Conservation (phyloP, 306 rosid species). For the Rosa multiflora region DNA sequence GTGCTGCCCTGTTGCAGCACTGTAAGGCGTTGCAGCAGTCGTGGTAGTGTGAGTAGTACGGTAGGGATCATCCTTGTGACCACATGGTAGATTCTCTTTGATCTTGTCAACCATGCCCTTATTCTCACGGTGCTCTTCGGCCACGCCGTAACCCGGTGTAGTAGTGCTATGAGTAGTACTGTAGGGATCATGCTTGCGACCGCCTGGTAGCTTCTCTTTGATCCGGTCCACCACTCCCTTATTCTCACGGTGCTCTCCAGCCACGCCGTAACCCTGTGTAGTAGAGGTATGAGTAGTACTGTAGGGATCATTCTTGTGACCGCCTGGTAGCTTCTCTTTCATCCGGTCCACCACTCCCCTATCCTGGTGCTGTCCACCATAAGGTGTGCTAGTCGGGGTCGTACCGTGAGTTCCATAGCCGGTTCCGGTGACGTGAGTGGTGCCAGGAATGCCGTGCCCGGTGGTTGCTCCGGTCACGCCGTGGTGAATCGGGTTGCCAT, state of each 20-base stretch:
- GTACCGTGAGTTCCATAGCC: not conserved
- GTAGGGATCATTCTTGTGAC: not conserved
- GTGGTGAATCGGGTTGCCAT: too few species aligned
- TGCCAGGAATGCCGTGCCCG: not conserved
- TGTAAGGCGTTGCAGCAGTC: not conserved
- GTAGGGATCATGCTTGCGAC: not conserved
- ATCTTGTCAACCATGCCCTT: conserved; percentile 31
- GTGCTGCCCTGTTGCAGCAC: not conserved
- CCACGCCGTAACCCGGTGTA: not conserved
- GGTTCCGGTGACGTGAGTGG: not conserved
- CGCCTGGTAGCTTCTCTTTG: conserved; percentile 33
- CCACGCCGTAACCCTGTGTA: conserved; percentile 2
- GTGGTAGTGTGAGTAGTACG: not conserved
- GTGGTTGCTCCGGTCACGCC: too few species aligned
- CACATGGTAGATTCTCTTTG: conserved; percentile 41
- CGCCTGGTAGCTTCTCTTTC: conserved; percentile 33
- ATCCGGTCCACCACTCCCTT: not conserved
- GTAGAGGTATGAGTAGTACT: conserved; percentile 12
- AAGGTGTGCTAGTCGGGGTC: conserved; percentile 23
- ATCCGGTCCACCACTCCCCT: conserved; percentile 26
- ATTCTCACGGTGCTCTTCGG: too few species aligned
- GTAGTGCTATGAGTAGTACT: not conserved
- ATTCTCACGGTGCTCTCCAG: not conserved
- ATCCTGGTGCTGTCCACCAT: conserved; percentile 6
- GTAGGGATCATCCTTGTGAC: not conserved